phyloP scores from a whole-genome alignment of 768 basidiomycete genomes.

The Myochromella boudieri region DNA sequence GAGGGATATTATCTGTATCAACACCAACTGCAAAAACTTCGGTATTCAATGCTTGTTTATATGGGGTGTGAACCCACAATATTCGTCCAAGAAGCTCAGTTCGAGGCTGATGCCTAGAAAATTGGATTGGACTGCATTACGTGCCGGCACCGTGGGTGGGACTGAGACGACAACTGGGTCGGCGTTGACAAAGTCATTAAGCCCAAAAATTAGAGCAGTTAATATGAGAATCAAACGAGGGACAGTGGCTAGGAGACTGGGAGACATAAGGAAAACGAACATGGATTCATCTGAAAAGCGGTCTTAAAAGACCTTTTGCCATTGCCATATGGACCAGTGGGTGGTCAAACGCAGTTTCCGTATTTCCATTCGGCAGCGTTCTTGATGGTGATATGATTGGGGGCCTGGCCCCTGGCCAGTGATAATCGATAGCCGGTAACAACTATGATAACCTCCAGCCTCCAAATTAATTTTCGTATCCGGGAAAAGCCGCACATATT shows the following conservation, averaged over 20 bases:
- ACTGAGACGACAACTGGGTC: slow-evolving; percentile 28
- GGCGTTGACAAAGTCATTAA: slow-evolving; percentile 18
- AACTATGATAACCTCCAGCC: too few relatives aligned
- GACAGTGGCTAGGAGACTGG: too few relatives aligned
- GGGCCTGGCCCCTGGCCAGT: too few relatives aligned
- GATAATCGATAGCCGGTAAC: too few relatives aligned
- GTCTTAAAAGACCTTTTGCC: too few relatives aligned
- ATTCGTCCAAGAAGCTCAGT: slow-evolving; percentile 57
- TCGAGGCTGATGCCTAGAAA: slow-evolving; percentile 69
- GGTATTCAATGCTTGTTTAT: neutral
- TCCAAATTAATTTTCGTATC: too few relatives aligned
- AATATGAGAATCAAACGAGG: slow-evolving; percentile 16
- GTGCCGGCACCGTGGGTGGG: slow-evolving; percentile 32
- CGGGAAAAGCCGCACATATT: too few relatives aligned
- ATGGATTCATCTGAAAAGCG: too few relatives aligned
- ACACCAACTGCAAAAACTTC: slow-evolving; percentile 55
- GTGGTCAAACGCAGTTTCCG: too few relatives aligned
- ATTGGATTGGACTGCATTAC: slow-evolving; percentile 45
- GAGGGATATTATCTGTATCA: slow-evolving; percentile 48
- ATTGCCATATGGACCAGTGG: too few relatives aligned
- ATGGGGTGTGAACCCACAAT: slow-evolving; percentile 37
- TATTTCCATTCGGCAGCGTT: too few relatives aligned
- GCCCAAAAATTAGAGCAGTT: slow-evolving; percentile 8
- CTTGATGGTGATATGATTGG: too few relatives aligned
- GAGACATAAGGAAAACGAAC: slow-evolving; percentile 5